Evolutionary conservation across 2,329 filamentous ascomycete species (phyloP), one percentile per base, ranked within the genome.

Genomic region (Verticillium dahliae): DNA sequence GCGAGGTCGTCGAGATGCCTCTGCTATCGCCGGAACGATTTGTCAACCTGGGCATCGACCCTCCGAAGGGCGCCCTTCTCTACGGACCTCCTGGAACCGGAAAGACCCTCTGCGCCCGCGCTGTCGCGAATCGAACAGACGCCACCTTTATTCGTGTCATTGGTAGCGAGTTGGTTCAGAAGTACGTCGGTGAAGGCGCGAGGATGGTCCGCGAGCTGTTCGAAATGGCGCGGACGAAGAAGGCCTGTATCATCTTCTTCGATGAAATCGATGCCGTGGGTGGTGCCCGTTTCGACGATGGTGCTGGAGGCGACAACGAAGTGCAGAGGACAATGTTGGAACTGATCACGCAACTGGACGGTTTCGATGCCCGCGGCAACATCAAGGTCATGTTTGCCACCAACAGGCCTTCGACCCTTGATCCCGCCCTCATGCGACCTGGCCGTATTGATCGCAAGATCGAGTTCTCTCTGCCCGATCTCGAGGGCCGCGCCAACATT

Each of bases 381-480:
- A 98, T 98, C 84, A 98, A 98, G 80, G 94, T 98, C 77, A 98
- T 98, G 94, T 98, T 98, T 72, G 94, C 94, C 62, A 98, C 94
- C 74, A 98, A 98, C 84, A 85, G 94, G 75, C 94, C 94, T 3
- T 97, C 92, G 4, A 98, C 94, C 4, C 84, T 98, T 61, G 94
- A 98, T 73, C 94, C 94, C n/a, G 94, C 94, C 2, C 84, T 98
- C 66, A 97, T 98, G 92, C 86, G 94, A 80, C 94, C 94, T 11
- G 94, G 94, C 37, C 93, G 94, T 84, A 98, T 98, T 71, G 94
- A 98, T 76, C 87, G 95, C 71, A 99, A 99, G 85, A 99, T 99
- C 70, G 95, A 99, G 78, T 99, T 99, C 81, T 94, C 92, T 1
- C 85, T 99, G 31, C 95, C 95, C 31, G 95, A 99, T 75, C 91